Evolutionary conservation across 1,284 basidiomycete species (phyloP), one percentile per base, ranked within the genome.

Genomic region (Athelia sp.): DNA sequence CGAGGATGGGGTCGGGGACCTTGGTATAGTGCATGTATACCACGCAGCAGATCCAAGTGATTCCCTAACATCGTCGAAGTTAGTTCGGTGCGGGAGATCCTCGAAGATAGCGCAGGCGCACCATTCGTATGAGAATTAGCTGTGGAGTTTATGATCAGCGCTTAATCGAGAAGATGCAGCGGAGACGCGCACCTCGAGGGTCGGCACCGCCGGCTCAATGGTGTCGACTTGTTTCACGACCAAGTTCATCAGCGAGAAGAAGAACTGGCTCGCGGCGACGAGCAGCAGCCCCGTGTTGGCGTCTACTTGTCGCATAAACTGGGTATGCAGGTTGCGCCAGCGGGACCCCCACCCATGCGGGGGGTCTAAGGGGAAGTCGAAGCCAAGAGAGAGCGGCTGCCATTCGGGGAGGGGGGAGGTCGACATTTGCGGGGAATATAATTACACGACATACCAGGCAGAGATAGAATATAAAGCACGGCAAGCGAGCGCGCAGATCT

Each of bases 1-100:
- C 89, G 2, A 82, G 57, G 47, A 84, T 65, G 0, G 87, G 87
- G 56, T 90, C 67, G 0, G 82, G 78, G 1, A 88, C 75, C 19
- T 74, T 70, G n/a, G 65, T 69, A 34, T 11, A 11, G 24, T 61
- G 56, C n/a, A 71, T 51, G 54, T 73, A 74, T 19, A 54, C 49
- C 47, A 71, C 54, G 45, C 64, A 69, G 51, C 61, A 69, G 3
- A 70, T 49, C 47, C 65, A 71, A 2, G 70, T 73, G 26, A 72
- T 67, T 11, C 46, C 58, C 71, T 73, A 26, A 21, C 31, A 43
- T 31, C 36, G 18, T 24, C n/a, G 46, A 15, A 38, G 40, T 32
- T 43, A 17, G 24, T 22, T 49, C 34, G 47, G 19, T 36, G 24
- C 22, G 44, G 10, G 24, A 45, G 19, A 24, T 18, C 23, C 45